Base-by-base conservation (phyloP, 192 early-diverging fungal genomes). In the Coemansia sp. region DNA sequence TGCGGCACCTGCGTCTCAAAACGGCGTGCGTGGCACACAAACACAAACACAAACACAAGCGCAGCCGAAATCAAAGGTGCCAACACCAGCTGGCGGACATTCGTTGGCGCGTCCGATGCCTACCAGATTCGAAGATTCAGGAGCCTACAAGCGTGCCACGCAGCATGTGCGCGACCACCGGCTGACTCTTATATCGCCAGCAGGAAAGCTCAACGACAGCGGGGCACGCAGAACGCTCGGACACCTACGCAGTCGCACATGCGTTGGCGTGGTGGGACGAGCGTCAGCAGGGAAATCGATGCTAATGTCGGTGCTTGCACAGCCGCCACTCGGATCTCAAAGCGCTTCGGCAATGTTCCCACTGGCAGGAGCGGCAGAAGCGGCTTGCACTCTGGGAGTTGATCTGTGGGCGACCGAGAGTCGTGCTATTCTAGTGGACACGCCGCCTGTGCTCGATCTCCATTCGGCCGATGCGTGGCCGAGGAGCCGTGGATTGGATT, bases 241-340 rank as follows among this genome's bases (percentile, higher is more conserved):
- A 32, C 10, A 42, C 5, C 26, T 76, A 15, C 64, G 61, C 16
- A 45, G 26, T 19, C 67, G 74, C 38, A 15, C 23, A 16, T 65
- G 74, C 26, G 43, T 76, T 7, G 71, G 79, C 32, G 54, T 70
- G 1, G 6, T 76, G 9, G 74, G 79, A 0, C 79, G 74, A 15
- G 37, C 70, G 0, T 26, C 56, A 5, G 6, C 53, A 5, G 77
- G 72, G 19, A 79, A 74, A n/a, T 73, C 71, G 4, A n/a, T 68
- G 21, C 19, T 79, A 0, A 19, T 70, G 15, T 66, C 76, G 18
- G 50, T 52, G 45, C 64, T 79, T 9, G 58, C 68, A 15, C 32
- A 53, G 56, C 50, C 48, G 10, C 19, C 16, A 21, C 63, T 21
- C 41, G 45, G 61, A 47, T 9, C 61, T 49, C 13, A 45, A 11